Conservation (phyloP, 1,284 basidiomycete genomes). For the Heliocybe sulcata region DNA sequence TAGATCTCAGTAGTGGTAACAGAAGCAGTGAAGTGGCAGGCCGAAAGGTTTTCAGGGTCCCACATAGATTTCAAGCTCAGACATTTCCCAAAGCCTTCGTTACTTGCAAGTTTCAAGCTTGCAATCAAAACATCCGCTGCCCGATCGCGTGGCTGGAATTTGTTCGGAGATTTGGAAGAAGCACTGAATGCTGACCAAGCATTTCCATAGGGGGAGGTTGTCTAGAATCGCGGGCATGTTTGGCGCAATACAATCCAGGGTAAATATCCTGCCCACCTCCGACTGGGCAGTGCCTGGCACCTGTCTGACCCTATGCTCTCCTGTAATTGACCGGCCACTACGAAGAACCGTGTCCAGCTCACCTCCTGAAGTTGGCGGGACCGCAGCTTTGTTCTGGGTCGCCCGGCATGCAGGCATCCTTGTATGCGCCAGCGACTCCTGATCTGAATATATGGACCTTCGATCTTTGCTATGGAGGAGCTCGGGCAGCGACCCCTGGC, state of each 20-base stretch:
- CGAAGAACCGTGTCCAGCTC: too few species aligned
- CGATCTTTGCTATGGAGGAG: neutral
- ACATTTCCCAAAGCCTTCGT: too few species aligned
- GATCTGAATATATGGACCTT: neutral
- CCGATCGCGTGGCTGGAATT: neutral
- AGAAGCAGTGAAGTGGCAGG: too few species aligned
- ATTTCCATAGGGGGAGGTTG: neutral
- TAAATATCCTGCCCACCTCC: neutral
- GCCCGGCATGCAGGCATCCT: too few species aligned
- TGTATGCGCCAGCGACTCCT: neutral
- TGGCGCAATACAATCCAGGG: neutral
- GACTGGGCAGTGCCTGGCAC: neutral
- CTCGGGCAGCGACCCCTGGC: too few species aligned
- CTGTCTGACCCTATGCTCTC: neutral
- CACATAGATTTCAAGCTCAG: too few species aligned
- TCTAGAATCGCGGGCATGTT: neutral
- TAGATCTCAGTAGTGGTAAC: too few species aligned
- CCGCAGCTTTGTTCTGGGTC: too few species aligned
- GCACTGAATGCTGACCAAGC: neutral
- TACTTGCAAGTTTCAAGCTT: neutral
- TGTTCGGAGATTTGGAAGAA: neutral
- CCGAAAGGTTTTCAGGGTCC: too few species aligned
- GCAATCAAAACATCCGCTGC: neutral
- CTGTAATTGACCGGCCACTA: too few species aligned
- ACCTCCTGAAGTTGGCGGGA: too few species aligned